Evolutionary conservation across 2,329 filamentous ascomycete genomes (phyloP), one percentile per base, ranked within the genome.

Genomic region (Xylaria sp.): DNA sequence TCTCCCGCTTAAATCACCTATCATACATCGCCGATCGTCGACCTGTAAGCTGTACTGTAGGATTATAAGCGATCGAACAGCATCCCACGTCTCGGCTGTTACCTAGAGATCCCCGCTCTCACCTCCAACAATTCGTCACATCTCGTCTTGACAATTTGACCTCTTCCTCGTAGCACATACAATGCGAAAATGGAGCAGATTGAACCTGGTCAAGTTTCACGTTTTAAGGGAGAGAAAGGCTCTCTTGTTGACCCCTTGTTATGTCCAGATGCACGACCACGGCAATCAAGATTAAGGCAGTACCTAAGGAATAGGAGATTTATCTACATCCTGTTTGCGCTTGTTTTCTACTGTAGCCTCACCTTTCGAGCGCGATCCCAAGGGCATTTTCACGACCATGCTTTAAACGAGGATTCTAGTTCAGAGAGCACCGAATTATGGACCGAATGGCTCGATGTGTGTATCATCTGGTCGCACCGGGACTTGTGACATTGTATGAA

Each of bases 381-480:
- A 54, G 18, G 20, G 15, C 1, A 54, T 23, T 41, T 23, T 36
- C 36, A 48, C 15, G 43, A 54, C 9, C 39, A 43, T 33, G 12
- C 18, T 23, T 12, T n/a, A 20, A 28, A 58, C 5, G 59, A 68
- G 13, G 36, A 41, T 6, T 56, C 36, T 10, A 25, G 15, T 33
- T 39, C n/a, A 8, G 43, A 59, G 20, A 31, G 43, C 10, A 33
- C 54, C 13, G 59, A 70, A 48, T 25, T 59, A 20, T 65, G 62
- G 68, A 71, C 68, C 8, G 66, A 71, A 57, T 71, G 69, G 69
- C 39, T 62, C 12, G 66, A 72, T 67, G 69, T 72, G 36, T 39
- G 69, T 59, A 39, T 15, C 28, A 48, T 23, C 36, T 59, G n/a
- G 18, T 15, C 36, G 18, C 15, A n/a, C 18, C 23, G 13, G 9